phyloP scores from a whole-genome alignment of 2,329 filamentous ascomycete genomes.

The Sarocladiaceae sp. region DNA sequence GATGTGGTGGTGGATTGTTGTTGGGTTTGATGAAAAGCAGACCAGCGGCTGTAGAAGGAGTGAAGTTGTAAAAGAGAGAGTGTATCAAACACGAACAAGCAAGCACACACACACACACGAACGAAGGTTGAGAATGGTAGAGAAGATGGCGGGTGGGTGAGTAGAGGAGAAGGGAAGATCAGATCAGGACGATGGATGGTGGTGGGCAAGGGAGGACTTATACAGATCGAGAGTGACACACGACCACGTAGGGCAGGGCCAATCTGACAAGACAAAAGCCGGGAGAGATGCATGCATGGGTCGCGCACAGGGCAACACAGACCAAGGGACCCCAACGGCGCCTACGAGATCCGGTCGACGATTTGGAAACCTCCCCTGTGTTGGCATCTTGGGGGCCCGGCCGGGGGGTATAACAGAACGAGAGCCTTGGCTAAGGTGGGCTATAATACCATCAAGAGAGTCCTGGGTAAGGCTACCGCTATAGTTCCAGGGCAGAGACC shows the following conservation, averaged over 20 bases:
- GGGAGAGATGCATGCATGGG: not conserved
- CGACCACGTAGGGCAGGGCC: no score
- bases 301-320: not conserved
- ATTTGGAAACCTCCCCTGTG: not conserved
- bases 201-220: constrained; percentile 2
- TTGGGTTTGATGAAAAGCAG: not conserved
- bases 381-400: not conserved
- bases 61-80: constrained; percentile 8
- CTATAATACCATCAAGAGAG: no score
- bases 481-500: no score
- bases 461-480: no score
- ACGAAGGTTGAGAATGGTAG: constrained; percentile 2
- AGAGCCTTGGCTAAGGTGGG: no score
- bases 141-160: not conserved
- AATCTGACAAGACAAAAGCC: not conserved
- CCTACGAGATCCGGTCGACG: constrained; percentile 6
- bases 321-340: not conserved
- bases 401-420: not conserved
- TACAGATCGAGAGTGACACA: constrained; percentile 13
- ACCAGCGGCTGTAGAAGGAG: not conserved
- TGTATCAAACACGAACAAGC: constrained; percentile 7
- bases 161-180: constrained; percentile 10
- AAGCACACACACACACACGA: constrained; percentile 7
- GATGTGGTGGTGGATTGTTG: not conserved
- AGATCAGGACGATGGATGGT: not conserved